Evolutionary conservation across 2,329 filamentous ascomycete species (phyloP).

Genomic region (Dactylellina cionopaga): DNA sequence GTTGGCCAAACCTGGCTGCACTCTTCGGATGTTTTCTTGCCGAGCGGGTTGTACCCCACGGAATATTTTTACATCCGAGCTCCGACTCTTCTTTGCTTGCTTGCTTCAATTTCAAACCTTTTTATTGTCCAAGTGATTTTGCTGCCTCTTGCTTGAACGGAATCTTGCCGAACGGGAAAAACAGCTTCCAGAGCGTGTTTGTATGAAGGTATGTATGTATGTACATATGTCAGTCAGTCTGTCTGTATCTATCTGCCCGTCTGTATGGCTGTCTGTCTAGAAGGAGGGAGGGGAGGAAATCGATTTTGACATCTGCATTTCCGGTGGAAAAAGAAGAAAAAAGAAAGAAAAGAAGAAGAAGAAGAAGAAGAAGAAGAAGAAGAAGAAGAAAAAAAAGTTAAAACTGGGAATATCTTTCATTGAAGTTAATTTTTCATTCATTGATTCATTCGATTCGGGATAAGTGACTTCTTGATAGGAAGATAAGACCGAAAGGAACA

Average conservation of each 20-base stretch:
- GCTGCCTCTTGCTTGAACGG: too few species aligned
- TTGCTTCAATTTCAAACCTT: too few species aligned
- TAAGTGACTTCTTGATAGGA: too few species aligned
- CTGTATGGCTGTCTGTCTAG: neutral
- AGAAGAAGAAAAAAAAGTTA: neutral
- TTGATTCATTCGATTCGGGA: too few species aligned
- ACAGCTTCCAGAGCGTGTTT: too few species aligned
- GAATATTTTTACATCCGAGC: constrained; percentile 49
- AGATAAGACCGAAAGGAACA: too few species aligned
- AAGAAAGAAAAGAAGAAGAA: neutral
- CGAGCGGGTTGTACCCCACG: constrained; percentile 31
- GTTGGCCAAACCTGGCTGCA: constrained; percentile 20
- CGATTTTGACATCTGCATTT: neutral
- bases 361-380: neutral
- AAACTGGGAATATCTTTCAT: neutral
- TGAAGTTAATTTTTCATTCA: too few species aligned
- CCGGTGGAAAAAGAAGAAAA: neutral
- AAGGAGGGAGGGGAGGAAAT: neutral
- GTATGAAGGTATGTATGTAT: too few species aligned
- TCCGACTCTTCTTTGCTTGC: constrained; percentile 15
- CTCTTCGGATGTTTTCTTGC: constrained; percentile 50
- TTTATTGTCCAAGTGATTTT: too few species aligned
- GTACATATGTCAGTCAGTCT: too few species aligned
- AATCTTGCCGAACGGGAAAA: neutral
- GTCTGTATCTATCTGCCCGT: too few species aligned